Conservation (phyloP, 192 early-diverging fungal species). For the Mortierella claussenii region DNA sequence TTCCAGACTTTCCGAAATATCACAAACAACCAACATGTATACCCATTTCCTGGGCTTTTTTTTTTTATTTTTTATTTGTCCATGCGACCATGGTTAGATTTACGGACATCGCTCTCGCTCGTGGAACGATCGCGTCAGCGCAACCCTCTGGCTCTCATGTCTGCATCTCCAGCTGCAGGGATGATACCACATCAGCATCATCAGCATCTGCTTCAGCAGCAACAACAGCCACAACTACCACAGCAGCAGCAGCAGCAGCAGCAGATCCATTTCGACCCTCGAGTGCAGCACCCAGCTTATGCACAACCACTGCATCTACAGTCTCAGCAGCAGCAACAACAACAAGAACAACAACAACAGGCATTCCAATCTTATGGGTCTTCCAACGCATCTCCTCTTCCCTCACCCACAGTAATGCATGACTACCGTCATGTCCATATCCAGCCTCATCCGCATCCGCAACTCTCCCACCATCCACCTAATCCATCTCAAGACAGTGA, state of each 20-base stretch:
- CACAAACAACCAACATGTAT: no score
- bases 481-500: no score
- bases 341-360: slow-evolving; percentile 11
- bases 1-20: no score
- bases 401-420: slow-evolving; percentile 7
- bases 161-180: neutral
- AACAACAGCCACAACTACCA: slow-evolving; percentile 26
- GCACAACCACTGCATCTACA: slow-evolving; percentile 15
- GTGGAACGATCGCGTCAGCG: slow-evolving; percentile 48
- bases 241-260: slow-evolving; percentile 19
- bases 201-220: neutral
- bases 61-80: neutral
- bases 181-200: neutral
- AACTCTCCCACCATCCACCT: neutral
- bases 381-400: neutral
- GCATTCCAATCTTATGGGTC: slow-evolving; percentile 5
- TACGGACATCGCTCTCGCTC: slow-evolving; percentile 33
- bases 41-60: neutral
- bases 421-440: slow-evolving; percentile 11
- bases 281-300: slow-evolving; percentile 11
- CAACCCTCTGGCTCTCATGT: no score
- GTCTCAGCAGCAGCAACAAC: slow-evolving; percentile 6
- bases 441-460: slow-evolving; percentile 2
- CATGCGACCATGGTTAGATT: no score
- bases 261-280: slow-evolving; percentile 9